Conservation (phyloP, 495 filamentous ascomycete species). For the Hypoxylon trugodes region DNA sequence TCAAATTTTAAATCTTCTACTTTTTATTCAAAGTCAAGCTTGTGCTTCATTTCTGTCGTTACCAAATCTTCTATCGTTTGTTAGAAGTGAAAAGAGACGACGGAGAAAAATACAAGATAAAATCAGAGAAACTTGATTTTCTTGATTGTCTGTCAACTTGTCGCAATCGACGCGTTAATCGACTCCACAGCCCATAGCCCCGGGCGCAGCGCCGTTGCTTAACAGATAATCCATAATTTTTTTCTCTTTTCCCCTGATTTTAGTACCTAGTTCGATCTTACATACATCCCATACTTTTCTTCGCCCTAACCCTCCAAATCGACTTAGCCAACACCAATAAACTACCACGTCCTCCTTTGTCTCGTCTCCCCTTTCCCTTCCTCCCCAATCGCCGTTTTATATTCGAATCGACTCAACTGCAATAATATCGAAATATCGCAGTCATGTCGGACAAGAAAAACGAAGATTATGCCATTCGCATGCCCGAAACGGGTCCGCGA, state of each 20-base stretch:
- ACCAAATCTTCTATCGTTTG: background rate
- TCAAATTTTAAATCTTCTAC: slow-evolving; percentile 1
- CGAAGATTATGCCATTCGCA: slow-evolving; percentile 79
- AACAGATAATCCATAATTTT: slow-evolving; percentile 34
- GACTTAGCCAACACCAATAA: slow-evolving; percentile 28
- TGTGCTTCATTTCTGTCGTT: background rate
- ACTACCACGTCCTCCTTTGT: too few species aligned
- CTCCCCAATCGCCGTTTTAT: background rate
- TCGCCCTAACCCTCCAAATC: slow-evolving; percentile 40
- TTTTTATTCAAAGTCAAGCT: background rate
- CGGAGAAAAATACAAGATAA: too few species aligned
- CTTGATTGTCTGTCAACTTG: slow-evolving; percentile 12
- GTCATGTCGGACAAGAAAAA: slow-evolving; percentile 79
- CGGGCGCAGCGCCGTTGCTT: slow-evolving; percentile 35
- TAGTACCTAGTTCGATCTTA: slow-evolving; percentile 19
- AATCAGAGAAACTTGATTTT: too few species aligned
- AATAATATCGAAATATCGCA: slow-evolving; percentile 41
- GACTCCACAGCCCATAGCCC: slow-evolving; percentile 33
- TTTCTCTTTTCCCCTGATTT: slow-evolving; percentile 38
- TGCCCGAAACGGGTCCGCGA: slow-evolving; percentile 59
- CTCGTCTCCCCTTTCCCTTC: too few species aligned
- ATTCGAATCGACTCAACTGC: slow-evolving; percentile 67
- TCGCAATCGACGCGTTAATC: slow-evolving; percentile 36
- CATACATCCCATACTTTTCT: too few species aligned
- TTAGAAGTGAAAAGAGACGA: background rate